A percentile compares a stretch with the other conserved stretches of the same genome.
These are phyloP conservation scores for Monilinia fructicola DNA, from an alignment of 2,329 filamentous ascomycete genomes.

Conservation along the genomic window DNA sequence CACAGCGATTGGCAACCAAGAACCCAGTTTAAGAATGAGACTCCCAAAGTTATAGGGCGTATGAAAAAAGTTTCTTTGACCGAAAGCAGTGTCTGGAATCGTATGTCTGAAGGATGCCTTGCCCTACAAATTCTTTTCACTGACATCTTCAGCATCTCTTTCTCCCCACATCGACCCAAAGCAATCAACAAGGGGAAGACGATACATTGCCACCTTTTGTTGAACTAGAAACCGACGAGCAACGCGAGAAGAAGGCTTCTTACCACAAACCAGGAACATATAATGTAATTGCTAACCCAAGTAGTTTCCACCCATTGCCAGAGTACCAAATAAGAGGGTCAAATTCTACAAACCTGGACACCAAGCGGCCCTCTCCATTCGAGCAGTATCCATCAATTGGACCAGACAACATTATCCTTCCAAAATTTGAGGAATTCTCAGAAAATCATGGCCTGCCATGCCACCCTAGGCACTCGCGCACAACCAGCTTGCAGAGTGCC, in stretches of 20 bases:
- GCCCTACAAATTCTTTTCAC: not conserved
- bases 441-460: not conserved
- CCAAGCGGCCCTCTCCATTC: not conserved
- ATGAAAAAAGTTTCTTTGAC: slow-evolving; percentile 51
- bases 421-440: not conserved
- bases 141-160: slow-evolving; percentile 10
- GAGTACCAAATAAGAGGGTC: slow-evolving; percentile 46
- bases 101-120: slow-evolving; percentile 42
- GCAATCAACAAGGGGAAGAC: slow-evolving; percentile 29
- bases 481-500: not conserved
- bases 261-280: slow-evolving; percentile 53
- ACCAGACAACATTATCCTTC: not conserved
- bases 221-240: slow-evolving; percentile 54
- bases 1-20: slow-evolving; percentile 55
- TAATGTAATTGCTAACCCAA: slow-evolving; percentile 54
- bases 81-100: slow-evolving; percentile 57
- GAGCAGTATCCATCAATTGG: not conserved
- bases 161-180: not conserved
- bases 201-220: slow-evolving; percentile 56
- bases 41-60: slow-evolving; percentile 50
- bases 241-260: slow-evolving; percentile 57
- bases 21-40: slow-evolving; percentile 55
- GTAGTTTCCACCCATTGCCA: slow-evolving; percentile 52
- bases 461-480: not conserved
- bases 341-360: too few relatives aligned